Evolutionary conservation across 768 basidiomycete genomes (phyloP), one percentile per base, ranked within the genome.

Genomic region (Trametes punicea): DNA sequence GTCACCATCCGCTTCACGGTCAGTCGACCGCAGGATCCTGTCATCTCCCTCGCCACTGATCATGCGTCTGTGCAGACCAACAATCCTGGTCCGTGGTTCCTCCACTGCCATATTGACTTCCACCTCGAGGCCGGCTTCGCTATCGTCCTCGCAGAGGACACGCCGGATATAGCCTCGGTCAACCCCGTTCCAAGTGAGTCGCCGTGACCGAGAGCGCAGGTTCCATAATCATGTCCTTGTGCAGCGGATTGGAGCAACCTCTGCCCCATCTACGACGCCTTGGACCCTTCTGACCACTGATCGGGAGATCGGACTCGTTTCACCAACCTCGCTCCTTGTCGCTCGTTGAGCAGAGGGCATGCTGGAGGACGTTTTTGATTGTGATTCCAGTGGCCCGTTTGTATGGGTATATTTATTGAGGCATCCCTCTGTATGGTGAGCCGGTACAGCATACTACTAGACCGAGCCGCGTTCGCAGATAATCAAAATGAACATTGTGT

Each of bases 91-190:
- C 64, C 65, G 16, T 65, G 66, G 66, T 64, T 69, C 59, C 52
- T 69, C 44, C 67, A 69, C 48, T 68, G 78, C 56, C 80, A 81
- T 60, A 81, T 81, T 51, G 79, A 81, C 51, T 81, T 77, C 72
- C 81, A 82, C 68, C 64, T 81, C 13, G 70, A 76, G 20, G 63
- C 67, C 1, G 77, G 77, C 36, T 67, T 78, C 15, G 75, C 75
- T 2, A 54, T 76, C 27, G 73, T 76, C n/a, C 70, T 78, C 41
- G 74, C 73, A 0, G 75, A 76, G 59, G 73, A 72, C 42, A 63
- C 65, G 4, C 31, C 26, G 1, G 63, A 63, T 30, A 47, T 68
- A 26, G 30, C 36, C 8, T 25, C 48, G n/a, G 47, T 54, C 18
- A 63, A 61, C 55, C 30, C 60, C 2, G 56, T 57, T 13, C 40